These are phyloP conservation scores for Zasmidium citrigriseum DNA, from an alignment of 2,329 filamentous ascomycete genomes.

Conservation along the genomic window DNA sequence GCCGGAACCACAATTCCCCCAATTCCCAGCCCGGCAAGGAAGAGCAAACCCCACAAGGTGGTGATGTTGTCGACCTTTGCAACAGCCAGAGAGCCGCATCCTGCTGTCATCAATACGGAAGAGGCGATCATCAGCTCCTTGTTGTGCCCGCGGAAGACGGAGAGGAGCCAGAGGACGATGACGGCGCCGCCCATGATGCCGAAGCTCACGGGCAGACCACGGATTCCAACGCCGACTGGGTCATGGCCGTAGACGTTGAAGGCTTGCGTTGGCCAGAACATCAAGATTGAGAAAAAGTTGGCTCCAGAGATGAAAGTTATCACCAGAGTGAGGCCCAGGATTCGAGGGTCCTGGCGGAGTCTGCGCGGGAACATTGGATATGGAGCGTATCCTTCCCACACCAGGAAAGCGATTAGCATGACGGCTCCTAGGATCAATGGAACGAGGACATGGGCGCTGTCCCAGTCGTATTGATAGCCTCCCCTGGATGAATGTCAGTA, in stretches of 20 bases:
- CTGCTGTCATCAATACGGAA: constrained; percentile 67
- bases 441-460: constrained; percentile 33
- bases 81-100: constrained; percentile 36
- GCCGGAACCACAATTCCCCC: constrained; percentile 67
- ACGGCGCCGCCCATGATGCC: constrained; percentile 63
- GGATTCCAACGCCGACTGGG: constrained; percentile 63
- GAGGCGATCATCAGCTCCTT: constrained; percentile 61
- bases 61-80: constrained; percentile 33
- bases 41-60: constrained; percentile 32
- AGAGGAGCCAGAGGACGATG: constrained; percentile 61
- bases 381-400: constrained; percentile 34
- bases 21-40: constrained; percentile 64
- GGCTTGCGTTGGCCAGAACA: constrained; percentile 63
- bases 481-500: too few relatives aligned
- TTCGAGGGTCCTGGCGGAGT: constrained; percentile 30
- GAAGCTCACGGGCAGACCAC: constrained; percentile 65
- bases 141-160: constrained; percentile 60
- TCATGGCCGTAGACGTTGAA: constrained; percentile 51
- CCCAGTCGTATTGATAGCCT: constrained; percentile 35
- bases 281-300: constrained; percentile 44
- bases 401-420: constrained; percentile 33
- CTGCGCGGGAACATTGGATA: constrained; percentile 32
- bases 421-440: constrained; percentile 35
- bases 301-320: constrained; percentile 42
- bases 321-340: constrained; percentile 38